Evolutionary conservation across 2,329 filamentous ascomycete genomes (phyloP), one percentile per base, ranked within the genome.

Genomic region (Verticillium nonalfalfae): DNA sequence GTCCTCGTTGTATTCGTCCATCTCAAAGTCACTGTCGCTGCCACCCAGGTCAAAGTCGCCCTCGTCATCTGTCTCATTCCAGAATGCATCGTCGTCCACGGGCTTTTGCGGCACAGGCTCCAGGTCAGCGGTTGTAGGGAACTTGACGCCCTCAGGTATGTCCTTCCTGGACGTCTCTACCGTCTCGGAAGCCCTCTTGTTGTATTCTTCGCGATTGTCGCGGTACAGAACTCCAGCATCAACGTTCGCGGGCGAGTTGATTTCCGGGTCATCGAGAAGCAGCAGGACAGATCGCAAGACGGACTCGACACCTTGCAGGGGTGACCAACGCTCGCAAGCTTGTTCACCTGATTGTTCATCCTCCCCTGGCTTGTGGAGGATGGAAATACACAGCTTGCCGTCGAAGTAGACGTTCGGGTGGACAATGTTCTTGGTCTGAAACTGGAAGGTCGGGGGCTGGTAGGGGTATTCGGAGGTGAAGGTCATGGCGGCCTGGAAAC

Each of bases 331-430:
- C 77, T 98, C 95, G 62, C 89, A 90, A 7, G 95, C 94, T 45
- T 85, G 78, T 76, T 98, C 94, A 64, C 95, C 95, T 0, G 93
- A 97, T 81, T 93, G 94, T 68, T 90, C 86, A 72, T 98, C 94
- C 64, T 97, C 92, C 66, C 95, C 95, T 0, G 95, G 93, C 18
- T 86, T 85, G 75, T 99, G 94, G 11, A 99, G 86, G 70, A 99
- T 99, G 56, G 93, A 97, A 73, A 99, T 98, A 80, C 95, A 98
- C 55, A 98, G 84, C 67, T 89, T 89, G 69, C 94, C 94, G 73
- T 97, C 91, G 6, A 86, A 78, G 78, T 98, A 98, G 70, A 99
- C 88, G 74, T 99, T 99, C 3, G 94, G 94, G 74, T 99, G 94
- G 77, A 87, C 92, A 65, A 98, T 88, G 15, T 90, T 87, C 38